These are phyloP conservation scores for Cyathus striatus DNA, from an alignment of 768 basidiomycete genomes.

Conservation along the genomic window DNA sequence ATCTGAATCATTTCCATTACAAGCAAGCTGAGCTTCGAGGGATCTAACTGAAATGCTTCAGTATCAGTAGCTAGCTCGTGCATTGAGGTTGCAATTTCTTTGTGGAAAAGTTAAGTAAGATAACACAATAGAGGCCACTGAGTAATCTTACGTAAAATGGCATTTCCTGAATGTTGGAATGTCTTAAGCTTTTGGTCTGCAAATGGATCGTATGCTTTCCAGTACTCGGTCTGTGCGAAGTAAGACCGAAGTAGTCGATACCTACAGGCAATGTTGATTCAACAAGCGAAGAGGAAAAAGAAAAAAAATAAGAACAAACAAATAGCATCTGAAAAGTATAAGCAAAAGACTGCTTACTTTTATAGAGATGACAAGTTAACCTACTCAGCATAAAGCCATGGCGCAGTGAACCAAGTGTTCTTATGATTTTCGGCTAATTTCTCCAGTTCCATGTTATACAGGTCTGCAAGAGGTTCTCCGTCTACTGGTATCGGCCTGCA, in stretches of 20 bases:
- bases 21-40: constrained; percentile 52
- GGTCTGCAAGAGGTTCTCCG: constrained; percentile 58
- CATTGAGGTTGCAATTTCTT: constrained; percentile 74
- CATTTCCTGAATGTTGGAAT: constrained; percentile 72
- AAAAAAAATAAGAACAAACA: constrained; percentile 37
- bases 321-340: constrained; percentile 76
- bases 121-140: background rate
- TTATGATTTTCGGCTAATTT: constrained; percentile 37
- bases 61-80: constrained; percentile 56
- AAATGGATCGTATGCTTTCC: constrained; percentile 84
- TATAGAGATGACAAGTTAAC: background rate
- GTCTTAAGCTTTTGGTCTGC: constrained; percentile 70
- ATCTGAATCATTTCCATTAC: constrained; percentile 88
- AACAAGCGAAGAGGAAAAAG: background rate
- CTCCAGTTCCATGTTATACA: constrained; percentile 76
- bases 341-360: too few relatives aligned
- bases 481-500: constrained; percentile 69
- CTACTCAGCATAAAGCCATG: constrained; percentile 96
- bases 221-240: constrained; percentile 62
- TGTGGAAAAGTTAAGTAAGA: constrained; percentile 17
- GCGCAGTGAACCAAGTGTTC: constrained; percentile 86
- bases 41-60: constrained; percentile 35
- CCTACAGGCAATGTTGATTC: constrained; percentile 39
- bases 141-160: constrained; percentile 64
- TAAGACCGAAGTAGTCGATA: constrained; percentile 80